Evolutionary conservation across 495 filamentous ascomycete species (phyloP).

Genomic region (Pyrenula massariospora): DNA sequence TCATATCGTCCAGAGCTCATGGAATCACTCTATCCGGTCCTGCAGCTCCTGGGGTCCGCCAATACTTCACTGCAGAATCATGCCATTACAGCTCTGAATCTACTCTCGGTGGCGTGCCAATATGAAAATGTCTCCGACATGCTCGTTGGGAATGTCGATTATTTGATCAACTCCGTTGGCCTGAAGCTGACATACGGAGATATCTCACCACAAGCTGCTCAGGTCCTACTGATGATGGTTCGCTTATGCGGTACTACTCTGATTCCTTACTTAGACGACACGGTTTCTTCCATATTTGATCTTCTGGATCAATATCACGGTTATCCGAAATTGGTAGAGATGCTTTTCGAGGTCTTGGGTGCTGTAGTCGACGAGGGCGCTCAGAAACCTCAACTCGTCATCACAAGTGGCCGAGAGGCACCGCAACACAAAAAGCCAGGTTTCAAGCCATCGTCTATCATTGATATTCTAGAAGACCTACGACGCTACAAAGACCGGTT

Average conservation of each 20-base stretch:
- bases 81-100: slow-evolving; percentile 73
- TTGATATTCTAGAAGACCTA: slow-evolving; percentile 24
- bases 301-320: slow-evolving; percentile 89
- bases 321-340: slow-evolving; percentile 75
- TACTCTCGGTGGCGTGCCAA: slow-evolving; percentile 60
- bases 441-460: slow-evolving; percentile 24
- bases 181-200: slow-evolving; percentile 85
- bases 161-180: slow-evolving; percentile 86
- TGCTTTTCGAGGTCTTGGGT: slow-evolving; percentile 69
- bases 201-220: slow-evolving; percentile 79
- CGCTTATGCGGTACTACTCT: slow-evolving; percentile 69
- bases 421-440: slow-evolving; percentile 26
- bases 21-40: slow-evolving; percentile 80
- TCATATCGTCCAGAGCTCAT: slow-evolving; percentile 78
- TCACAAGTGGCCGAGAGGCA: slow-evolving; percentile 22
- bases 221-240: slow-evolving; percentile 92
- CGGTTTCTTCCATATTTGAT: slow-evolving; percentile 78
- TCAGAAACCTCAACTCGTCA: slow-evolving; percentile 43
- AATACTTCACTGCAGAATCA: slow-evolving; percentile 61
- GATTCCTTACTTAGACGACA: slow-evolving; percentile 83
- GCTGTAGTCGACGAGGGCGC: slow-evolving; percentile 74
- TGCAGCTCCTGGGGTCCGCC: slow-evolving; percentile 72
- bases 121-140: slow-evolving; percentile 66
- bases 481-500: slow-evolving; percentile 24
- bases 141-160: slow-evolving; percentile 88